A percentile compares a stretch with the other conserved stretches of the same genome.
Conservation (phyloP, 169 alveolate genomes). For the Plasmodium cynomolgi region DNA sequence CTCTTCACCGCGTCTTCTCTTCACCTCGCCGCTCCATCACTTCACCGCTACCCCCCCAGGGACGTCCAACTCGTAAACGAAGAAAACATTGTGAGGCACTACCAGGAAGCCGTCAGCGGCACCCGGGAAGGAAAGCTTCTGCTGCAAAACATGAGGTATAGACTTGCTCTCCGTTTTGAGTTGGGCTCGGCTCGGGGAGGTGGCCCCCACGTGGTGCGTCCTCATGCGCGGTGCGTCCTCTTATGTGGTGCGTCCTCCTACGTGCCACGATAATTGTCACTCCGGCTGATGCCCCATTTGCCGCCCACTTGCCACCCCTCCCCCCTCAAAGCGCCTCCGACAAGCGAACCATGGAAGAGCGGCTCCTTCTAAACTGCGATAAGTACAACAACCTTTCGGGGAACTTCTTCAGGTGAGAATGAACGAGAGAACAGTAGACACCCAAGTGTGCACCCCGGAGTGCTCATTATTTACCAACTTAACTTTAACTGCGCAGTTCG, state of each 20-base stretch:
- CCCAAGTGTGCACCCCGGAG: neutral
- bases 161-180: neutral
- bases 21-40: neutral
- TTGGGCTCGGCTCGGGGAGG: neutral
- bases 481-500: neutral
- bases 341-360: slow-evolving; percentile 45
- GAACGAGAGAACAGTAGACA: neutral
- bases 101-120: slow-evolving; percentile 1
- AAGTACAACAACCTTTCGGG: slow-evolving; percentile 12
- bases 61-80: slow-evolving; percentile 18
- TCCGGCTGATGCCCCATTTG: neutral
- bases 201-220: neutral
- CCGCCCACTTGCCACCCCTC: neutral
- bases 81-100: slow-evolving; percentile 30
- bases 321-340: neutral
- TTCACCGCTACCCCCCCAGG: neutral
- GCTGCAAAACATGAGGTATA: slow-evolving; percentile 38
- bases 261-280: neutral
- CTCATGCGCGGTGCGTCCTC: no score
- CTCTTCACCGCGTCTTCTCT: neutral
- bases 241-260: neutral
- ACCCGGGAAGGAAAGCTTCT: slow-evolving; percentile 27
- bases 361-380: slow-evolving; percentile 49
- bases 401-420: slow-evolving; percentile 38
- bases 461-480: neutral